phyloP scores from a whole-genome alignment of 2,329 filamentous ascomycete species.

The Stagonosporopsis chrysanthemi region DNA sequence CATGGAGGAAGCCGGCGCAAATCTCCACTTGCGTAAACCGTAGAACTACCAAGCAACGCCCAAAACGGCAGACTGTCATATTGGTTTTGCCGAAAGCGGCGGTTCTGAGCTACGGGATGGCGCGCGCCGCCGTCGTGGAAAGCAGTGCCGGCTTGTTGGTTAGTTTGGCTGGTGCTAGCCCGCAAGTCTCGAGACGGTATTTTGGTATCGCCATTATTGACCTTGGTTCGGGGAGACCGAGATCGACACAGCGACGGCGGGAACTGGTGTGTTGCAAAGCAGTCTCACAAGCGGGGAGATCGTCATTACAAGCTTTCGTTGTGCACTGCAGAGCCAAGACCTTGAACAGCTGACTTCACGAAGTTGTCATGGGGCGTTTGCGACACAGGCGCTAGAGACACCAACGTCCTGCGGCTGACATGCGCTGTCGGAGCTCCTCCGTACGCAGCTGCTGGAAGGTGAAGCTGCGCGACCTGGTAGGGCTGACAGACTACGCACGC shows the following conservation, averaged over 20 bases:
- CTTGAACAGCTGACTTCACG: neutral
- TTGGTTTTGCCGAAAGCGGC: slow-evolving; percentile 8
- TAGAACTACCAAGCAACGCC: slow-evolving; percentile 11
- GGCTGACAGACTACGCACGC: slow-evolving; percentile 9
- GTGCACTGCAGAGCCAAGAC: neutral
- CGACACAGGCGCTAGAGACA: slow-evolving; percentile 4
- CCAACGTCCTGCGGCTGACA: slow-evolving; percentile 5
- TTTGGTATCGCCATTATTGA: slow-evolving; percentile 5
- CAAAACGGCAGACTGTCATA: slow-evolving; percentile 11
- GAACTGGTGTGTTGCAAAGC: neutral
- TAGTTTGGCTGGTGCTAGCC: neutral
- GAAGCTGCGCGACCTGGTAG: neutral
- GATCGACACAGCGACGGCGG: slow-evolving; percentile 7
- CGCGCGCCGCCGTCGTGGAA: slow-evolving; percentile 8
- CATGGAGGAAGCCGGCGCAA: neutral
- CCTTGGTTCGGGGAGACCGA: slow-evolving; percentile 14
- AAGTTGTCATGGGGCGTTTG: slow-evolving; percentile 7
- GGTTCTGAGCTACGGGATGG: slow-evolving; percentile 10
- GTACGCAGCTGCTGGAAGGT: slow-evolving; percentile 3
- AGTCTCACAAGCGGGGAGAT: slow-evolving; percentile 4
- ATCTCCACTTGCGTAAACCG: neutral
- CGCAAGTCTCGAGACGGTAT: neutral
- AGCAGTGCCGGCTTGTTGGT: neutral
- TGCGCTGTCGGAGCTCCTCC: slow-evolving; percentile 8
- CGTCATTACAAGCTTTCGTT: slow-evolving; percentile 7